Base-by-base conservation (phyloP, 2,329 filamentous ascomycete genomes). In the Myrmaecium sp. region DNA sequence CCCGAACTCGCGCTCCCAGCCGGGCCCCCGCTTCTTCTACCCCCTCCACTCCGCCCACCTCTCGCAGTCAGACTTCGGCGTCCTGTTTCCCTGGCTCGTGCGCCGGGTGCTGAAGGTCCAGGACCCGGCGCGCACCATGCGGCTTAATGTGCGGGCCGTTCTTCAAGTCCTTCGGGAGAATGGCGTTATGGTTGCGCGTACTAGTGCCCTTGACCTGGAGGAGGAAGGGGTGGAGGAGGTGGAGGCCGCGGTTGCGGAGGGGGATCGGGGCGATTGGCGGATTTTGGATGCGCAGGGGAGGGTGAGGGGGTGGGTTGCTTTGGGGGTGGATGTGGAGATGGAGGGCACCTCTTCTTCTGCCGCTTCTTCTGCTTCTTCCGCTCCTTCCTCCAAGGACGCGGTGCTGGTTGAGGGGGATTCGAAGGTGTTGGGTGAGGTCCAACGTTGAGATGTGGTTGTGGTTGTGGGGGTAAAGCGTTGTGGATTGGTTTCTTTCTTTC, bases 121-220 rank as follows among this genome's bases (percentile, higher is more conserved):
- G 55, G 45, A 83, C 54, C 44, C 89, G 55, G 43, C 94, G 55
- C 26, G 82, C 74, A 44, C 93, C 69, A 52, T 93, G 65, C 43
- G 89, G 53, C 58, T 98, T 70, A 54, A 95, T 72, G 21, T 82
- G 67, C 33, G 94, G 52, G 34, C 94, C 64, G 40, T 94, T 51
- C 52, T 94, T 72, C 41, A 95, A 58, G 35, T 80, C 62, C 49
- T 79, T 21, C 41, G 59, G n/a, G 48, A 60, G 17, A 40, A 38
- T 8, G 51, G 52, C 0, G 38, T 52, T 2, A 48, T 58, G 32
- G 49, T 63, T 3, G 53, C 53, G 8, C 36, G 42, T n/a, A 54
- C 51, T 3, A 54, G 51, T 18, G 40, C 40, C 4, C 31, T 40
- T 11, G 57, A 60, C 30, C 26, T 45, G 18, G 57, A 60, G 26